Base-by-base conservation (phyloP, 2,329 filamentous ascomycete genomes). In the Pyrenophora tritici-repentis region DNA sequence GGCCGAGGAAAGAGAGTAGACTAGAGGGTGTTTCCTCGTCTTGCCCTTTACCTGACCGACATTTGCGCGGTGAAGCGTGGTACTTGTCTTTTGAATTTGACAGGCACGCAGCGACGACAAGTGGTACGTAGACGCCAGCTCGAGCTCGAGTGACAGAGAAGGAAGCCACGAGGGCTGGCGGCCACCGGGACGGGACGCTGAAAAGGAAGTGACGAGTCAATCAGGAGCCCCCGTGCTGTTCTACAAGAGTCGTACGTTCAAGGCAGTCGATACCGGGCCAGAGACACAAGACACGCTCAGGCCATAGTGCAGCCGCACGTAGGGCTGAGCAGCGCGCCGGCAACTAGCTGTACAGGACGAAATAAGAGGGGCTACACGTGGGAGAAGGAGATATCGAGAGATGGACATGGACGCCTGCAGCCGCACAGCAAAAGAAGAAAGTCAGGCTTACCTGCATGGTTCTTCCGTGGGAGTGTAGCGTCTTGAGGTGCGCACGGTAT, bases 211-310 rank as follows among this genome's bases (percentile, higher is more conserved):
- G 53, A 61, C 34, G 56, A 51, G 53, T 57, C 58, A 62, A 61
- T 56, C 62, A 58, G 54, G 55, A 57, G 59, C 55, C 59, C 47
- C 45, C 41, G 63, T 62, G 62, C 66, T 65, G 71, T 73, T 69
- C 65, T 72, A 74, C 72, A 73, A 70, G 64, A 66, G 63, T 69
- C 56, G 62, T 66, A 69, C 59, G 59, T 59, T 56, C 58, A 61
- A 59, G 48, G 55, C 54, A 56, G 58, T 58, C 50, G 56, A 54
- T 55, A 53, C 56, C 40, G 46, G 40, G 42, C 49, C 33, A 31
- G 53, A 55, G 55, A 46, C 59, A 54, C 48, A 39, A 42, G 53
- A 38, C 47, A 50, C 49, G 56, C 62, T 70, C 60, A 71, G 61
- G 66, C 63, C 68, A 67, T 67, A 59, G 60, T 42, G 31, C 47